Base-by-base conservation (phyloP, 2,329 filamentous ascomycete genomes). In the Byssoonygena ceratinophila region DNA sequence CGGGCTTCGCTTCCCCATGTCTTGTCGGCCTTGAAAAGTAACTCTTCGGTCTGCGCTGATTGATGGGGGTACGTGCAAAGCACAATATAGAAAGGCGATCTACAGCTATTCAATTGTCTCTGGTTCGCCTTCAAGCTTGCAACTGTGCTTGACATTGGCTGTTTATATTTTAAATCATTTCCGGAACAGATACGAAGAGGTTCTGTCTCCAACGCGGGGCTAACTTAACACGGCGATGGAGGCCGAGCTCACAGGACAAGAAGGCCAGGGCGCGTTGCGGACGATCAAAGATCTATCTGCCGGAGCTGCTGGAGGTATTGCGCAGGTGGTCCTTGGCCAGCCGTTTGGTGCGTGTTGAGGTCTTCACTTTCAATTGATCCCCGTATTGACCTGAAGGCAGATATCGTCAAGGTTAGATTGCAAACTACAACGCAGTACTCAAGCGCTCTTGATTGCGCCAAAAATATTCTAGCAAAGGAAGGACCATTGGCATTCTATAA, bases 341-440 rank as follows among this genome's bases (percentile, higher is more conserved):
- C 81, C 81, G 12, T 84, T 84, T 61, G 81, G 79, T 81, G 74
- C 66, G 72, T 66, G 52, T 27, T 31, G 25, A 41, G 0, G n/a
- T 4, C 7, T 27, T 45, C 67, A 39, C 5, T 51, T 29, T 16
- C 49, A 12, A 22, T 37, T 23, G 12, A 22, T 25, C 22, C 18
- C n/a, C 14, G 23, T 11, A 37, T 27, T 51, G 40, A 51, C 22
- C 1, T n/a, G 37, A 25, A n/a, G 27, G 23, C 36, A 81, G 91
- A 96, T 76, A 97, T 96, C 59, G 84, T 98, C 74, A 98, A 98
- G 74, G 92, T 98, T 63, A 87, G 92, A 52, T 79, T 98, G 46
- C 92, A 98, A 71, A 98, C 92, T 14, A 85, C 85, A 51, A 82
- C 78, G 20, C 80, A 87, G 60, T 94, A 96, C 76, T 77, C 80